Base-by-base conservation (phyloP, 1,284 basidiomycete genomes). In the Cutaneotrichosporon curvatum region DNA sequence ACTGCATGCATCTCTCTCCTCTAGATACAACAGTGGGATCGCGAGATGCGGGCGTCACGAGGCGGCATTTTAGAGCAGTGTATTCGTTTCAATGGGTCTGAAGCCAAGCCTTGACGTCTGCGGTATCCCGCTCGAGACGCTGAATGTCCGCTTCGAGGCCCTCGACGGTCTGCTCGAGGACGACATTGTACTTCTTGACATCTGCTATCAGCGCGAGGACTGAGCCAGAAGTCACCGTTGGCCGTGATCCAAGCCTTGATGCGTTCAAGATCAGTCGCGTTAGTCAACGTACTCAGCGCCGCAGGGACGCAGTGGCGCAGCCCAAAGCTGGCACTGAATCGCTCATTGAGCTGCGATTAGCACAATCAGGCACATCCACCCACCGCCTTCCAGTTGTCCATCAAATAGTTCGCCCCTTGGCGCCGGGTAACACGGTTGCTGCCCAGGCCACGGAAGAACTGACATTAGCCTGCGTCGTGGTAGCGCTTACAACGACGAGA, bases 241-340 rank as follows among this genome's bases (percentile, higher is more conserved):
- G 52, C 54, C 38, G 68, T 67, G 67, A 90, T 85, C 70, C 86
- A 90, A 56, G 78, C 48, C 57, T 81, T 78, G 20, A 83, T 78
- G 57, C 80, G 79, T 16, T 82, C 78, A 20, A 81, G 77, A 70
- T 95, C 91, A 55, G 81, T 71, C 56, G 83, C 74, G 16, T 77
- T 80, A 16, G 82, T 80, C 50, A 95, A 75, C 32, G 73, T 69
- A 21, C 72, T 71, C 69, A 88, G 81, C 6, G 81, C 74, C 44
- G 74, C 72, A 80, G 67, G 61, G 59, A 70, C 58, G 28, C 63
- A 55, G 55, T 72, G 65, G 48, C 60, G 58, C 48, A 71, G 54
- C 25, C 76, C 77, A 65, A 80, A 84, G 57, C 81, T 84, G 46
- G 79, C 80, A 57, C 79, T 80, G 64, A 85, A 85, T 40, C 82